Base-by-base conservation (phyloP, 495 filamentous ascomycete species). In the Lineolata rhizophorae region DNA sequence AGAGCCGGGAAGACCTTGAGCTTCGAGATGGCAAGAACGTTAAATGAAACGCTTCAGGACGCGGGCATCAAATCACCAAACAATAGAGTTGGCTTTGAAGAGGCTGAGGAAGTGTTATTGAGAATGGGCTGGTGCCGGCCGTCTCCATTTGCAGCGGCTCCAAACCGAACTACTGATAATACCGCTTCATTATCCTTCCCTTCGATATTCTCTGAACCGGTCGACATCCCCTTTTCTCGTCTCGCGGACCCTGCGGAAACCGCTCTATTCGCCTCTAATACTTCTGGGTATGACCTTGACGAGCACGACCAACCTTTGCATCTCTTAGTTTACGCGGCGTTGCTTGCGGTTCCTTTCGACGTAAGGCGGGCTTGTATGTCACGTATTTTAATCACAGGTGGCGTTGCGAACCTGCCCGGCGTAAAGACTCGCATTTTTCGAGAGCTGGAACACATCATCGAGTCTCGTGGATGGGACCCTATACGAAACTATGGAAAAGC, bases 331-430 rank as follows among this genome's bases (percentile, higher is more conserved):
- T 91, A 91, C 52, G 62, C 64, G 19, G 57, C 64, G n/a, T 64
- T 97, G 3, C 58, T 85, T 2, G 52, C 66, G 6, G 59, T 91
- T 1, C 77, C 83, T 0, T 55, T 83, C 2, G 87, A 97, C 54
- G 67, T 78, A 14, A 71, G 87, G 15, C 70, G 72, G 0, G 53
- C 72, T 5, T 92, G 82, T 50, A 87, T 94, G 78, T 69, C 82
- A 4, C 76, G 85, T 31, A 81, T 97, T 32, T 62, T 92, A 3
- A 71, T 95, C 45, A 74, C 75, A 0, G 87, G 87, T 21, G 83
- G 83, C 4, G 73, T 75, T 29, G 69, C 82, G 22, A 64, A 67
- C 15, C 72, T 95, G 9, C 65, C 78, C 1, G 87, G 87, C 3
- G 54, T 97, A 1, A 83, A 80, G 43, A 54, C 56, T n/a, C 70